phyloP scores from a whole-genome alignment of 352 stramenopile genomes.

The Globisporangium lucens region DNA sequence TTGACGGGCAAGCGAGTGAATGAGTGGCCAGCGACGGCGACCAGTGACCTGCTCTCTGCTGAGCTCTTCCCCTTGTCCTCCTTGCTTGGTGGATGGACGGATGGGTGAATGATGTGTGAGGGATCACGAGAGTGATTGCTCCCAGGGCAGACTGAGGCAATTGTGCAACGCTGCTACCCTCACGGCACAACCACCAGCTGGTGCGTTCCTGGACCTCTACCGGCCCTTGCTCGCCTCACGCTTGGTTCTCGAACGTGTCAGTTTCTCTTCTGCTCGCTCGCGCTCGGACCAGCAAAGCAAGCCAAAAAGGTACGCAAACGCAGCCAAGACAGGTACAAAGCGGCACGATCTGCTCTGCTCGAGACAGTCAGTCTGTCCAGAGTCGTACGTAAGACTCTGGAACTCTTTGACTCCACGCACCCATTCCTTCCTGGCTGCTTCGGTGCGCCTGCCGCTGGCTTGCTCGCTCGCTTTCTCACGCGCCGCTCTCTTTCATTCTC shows the following conservation, averaged over 20 bases:
- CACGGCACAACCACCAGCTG: slow-evolving; percentile 14
- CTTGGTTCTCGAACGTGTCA: slow-evolving; percentile 15
- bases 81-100: slow-evolving; percentile 3
- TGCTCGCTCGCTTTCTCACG: neutral
- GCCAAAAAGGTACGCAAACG: neutral
- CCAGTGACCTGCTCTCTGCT: slow-evolving; percentile 2
- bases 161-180: neutral
- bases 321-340: slow-evolving; percentile 5
- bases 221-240: slow-evolving; percentile 8
- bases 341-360: neutral
- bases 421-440: slow-evolving; percentile 2
- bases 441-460: neutral
- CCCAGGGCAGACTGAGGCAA: neutral
- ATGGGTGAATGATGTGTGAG: slow-evolving; percentile 11
- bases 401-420: neutral
- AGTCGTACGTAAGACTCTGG: neutral
- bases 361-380: neutral
- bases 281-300: slow-evolving; percentile 1
- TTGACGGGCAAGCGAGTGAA: neutral
- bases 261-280: slow-evolving; percentile 8
- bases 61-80: slow-evolving; percentile 6
- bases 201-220: slow-evolving; percentile 11
- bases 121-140: slow-evolving; percentile 8
- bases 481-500: neutral
- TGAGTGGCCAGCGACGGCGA: neutral